Percentiles rank a stretch among this genome's conserved stretches.
Conservation (phyloP, 2,329 filamentous ascomycete genomes). For the Colletotrichum lindemuthianum region DNA sequence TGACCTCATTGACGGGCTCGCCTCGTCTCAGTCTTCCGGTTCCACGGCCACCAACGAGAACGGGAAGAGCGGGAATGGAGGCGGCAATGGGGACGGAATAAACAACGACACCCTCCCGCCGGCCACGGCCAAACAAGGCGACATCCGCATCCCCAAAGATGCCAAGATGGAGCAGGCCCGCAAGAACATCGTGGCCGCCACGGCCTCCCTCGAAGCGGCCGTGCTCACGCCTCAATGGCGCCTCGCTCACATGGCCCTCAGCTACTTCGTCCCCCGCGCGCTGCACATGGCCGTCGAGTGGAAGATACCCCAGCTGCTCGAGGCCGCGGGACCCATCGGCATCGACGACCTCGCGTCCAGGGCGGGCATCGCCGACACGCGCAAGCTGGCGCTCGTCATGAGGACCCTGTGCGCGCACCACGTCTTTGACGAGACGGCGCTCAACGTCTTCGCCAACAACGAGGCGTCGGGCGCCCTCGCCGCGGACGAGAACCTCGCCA, state of each 20-base stretch:
- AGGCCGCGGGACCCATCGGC: slow-evolving; percentile 10
- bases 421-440: slow-evolving; percentile 24
- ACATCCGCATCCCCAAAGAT: slow-evolving; percentile 11
- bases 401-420: slow-evolving; percentile 29
- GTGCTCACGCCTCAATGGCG: slow-evolving; percentile 29
- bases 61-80: no score
- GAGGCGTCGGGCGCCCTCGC: slow-evolving; percentile 27
- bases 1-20: slow-evolving; percentile 23
- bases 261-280: slow-evolving; percentile 22
- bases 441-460: slow-evolving; percentile 24
- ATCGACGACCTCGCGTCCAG: slow-evolving; percentile 18
- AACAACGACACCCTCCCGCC: no score
- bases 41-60: background rate
- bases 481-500: slow-evolving; percentile 18
- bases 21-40: slow-evolving; percentile 4
- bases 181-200: slow-evolving; percentile 22
- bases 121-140: background rate
- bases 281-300: slow-evolving; percentile 32
- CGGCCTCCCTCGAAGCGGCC: slow-evolving; percentile 16
- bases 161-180: slow-evolving; percentile 21
- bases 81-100: no score
- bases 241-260: slow-evolving; percentile 21
- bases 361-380: slow-evolving; percentile 22
- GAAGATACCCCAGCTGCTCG: slow-evolving; percentile 22
- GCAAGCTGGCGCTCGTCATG: slow-evolving; percentile 31